A percentile compares a stretch with the other conserved stretches of the same genome.
These are phyloP conservation scores for Suhomyces prunicola DNA, from an alignment of 805 yeast species.

Conservation along the genomic window DNA sequence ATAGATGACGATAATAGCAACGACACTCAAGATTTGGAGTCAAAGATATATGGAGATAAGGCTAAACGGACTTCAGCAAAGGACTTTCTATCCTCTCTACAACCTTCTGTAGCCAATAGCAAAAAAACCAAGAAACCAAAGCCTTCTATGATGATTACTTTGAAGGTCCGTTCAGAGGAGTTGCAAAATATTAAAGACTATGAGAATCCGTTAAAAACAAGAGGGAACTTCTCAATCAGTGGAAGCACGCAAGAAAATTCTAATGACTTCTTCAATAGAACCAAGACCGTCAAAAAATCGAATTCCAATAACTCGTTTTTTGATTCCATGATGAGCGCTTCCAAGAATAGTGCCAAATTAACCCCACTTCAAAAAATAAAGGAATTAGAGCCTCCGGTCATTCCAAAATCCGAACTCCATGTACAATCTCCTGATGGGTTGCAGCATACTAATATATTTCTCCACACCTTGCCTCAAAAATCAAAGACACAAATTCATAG, in stretches of 20 bases:
- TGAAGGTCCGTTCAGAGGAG: conserved; percentile 22
- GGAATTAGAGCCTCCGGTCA: conserved; percentile 28
- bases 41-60: conserved; percentile 16
- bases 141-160: conserved; percentile 14
- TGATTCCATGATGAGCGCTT: conserved; percentile 38
- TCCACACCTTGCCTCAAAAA: neutral
- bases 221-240: conserved; percentile 15
- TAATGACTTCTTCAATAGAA: conserved; percentile 3
- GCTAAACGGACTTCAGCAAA: conserved; percentile 27
- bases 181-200: conserved; percentile 23
- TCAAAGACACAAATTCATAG: neutral
- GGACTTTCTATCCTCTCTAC: conserved; percentile 53
- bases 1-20: conserved; percentile 1
- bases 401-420: conserved; percentile 31
- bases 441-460: neutral
- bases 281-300: conserved; percentile 8
- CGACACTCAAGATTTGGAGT: conserved; percentile 14
- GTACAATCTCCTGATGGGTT: conserved; percentile 13
- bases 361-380: conserved; percentile 31
- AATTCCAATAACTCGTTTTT: conserved; percentile 24
- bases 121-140: neutral
- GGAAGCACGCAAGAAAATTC: neutral
- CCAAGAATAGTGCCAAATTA: conserved; percentile 21
- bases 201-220: conserved; percentile 29
- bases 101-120: neutral